Evolutionary conservation across 352 stramenopile species (phyloP).

Genomic region (Pythium periplocum): DNA sequence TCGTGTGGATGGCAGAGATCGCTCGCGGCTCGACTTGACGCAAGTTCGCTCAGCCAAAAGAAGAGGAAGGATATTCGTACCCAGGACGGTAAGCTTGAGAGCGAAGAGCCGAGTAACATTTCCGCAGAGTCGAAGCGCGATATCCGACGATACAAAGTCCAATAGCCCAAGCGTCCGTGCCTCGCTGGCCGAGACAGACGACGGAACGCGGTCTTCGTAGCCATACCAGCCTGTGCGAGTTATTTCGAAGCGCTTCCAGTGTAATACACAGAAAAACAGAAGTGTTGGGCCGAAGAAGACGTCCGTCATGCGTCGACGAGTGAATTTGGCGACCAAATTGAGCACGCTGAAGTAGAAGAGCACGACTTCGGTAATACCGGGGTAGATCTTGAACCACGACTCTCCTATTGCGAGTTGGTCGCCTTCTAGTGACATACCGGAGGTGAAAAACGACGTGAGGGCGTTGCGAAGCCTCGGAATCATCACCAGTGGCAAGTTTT

Average conservation of each 20-base stretch:
- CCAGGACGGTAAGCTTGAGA: constrained; percentile 9
- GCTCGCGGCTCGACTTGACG: too few relatives aligned
- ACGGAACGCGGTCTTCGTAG: too few relatives aligned
- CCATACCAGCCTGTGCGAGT: neutral
- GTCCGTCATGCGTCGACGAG: constrained; percentile 17
- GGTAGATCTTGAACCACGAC: constrained; percentile 26
- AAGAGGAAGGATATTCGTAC: constrained; percentile 10
- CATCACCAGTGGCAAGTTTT: constrained; percentile 12
- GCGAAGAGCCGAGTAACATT: constrained; percentile 5
- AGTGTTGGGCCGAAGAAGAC: constrained; percentile 15
- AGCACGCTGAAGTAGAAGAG: constrained; percentile 22
- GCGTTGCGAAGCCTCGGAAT: constrained; percentile 17
- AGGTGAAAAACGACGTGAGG: constrained; percentile 17
- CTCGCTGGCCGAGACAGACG: neutral
- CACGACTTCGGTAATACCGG: constrained; percentile 16
- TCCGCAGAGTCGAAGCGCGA: constrained; percentile 15
- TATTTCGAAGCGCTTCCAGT: constrained; percentile 9
- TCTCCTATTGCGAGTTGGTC: constrained; percentile 15
- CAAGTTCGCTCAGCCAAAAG: too few relatives aligned
- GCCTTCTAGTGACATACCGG: constrained; percentile 17
- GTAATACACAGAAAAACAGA: constrained; percentile 14
- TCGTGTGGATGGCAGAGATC: too few relatives aligned
- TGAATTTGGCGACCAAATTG: constrained; percentile 12
- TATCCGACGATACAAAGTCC: constrained; percentile 12
- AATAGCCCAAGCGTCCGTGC: neutral